These are phyloP conservation scores for Microsporum audouinii DNA, from an alignment of 2,329 filamentous ascomycete species.

Conservation along the genomic window DNA sequence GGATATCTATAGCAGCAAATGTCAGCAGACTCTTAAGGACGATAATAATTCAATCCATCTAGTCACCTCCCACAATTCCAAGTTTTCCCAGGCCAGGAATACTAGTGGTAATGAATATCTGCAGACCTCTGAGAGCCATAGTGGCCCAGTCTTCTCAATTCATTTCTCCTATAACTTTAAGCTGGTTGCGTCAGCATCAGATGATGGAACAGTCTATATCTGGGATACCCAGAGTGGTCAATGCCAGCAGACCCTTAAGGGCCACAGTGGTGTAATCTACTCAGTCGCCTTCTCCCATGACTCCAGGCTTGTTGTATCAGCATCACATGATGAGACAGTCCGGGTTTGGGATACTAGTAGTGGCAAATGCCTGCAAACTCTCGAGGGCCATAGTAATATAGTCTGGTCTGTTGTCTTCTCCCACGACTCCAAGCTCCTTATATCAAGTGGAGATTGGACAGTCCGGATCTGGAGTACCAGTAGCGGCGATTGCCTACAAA, in stretches of 20 bases:
- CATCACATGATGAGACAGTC: neutral
- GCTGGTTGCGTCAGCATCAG: neutral
- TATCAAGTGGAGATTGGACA: too few relatives aligned
- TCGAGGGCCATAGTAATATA: neutral
- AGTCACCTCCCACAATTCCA: neutral
- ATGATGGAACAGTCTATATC: neutral
- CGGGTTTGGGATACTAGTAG: neutral
- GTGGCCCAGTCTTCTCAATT: neutral
- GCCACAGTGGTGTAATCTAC: neutral
- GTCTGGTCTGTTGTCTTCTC: neutral
- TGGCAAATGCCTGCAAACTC: neutral
- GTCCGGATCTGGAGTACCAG: constrained; percentile 76
- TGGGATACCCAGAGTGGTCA: neutral
- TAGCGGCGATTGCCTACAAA: neutral
- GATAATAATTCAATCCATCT: neutral
- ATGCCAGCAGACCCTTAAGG: neutral
- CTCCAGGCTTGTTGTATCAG: neutral
- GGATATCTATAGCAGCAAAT: neutral
- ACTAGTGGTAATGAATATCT: neutral
- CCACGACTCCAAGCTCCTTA: too few relatives aligned
- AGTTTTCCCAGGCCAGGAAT: neutral
- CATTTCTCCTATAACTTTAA: neutral
- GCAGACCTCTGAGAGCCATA: neutral
- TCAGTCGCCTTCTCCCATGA: neutral
- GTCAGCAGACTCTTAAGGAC: neutral